Evolutionary conservation across 202 grass and related monocot species (phyloP).

Genomic region (Panicum virgatum): DNA sequence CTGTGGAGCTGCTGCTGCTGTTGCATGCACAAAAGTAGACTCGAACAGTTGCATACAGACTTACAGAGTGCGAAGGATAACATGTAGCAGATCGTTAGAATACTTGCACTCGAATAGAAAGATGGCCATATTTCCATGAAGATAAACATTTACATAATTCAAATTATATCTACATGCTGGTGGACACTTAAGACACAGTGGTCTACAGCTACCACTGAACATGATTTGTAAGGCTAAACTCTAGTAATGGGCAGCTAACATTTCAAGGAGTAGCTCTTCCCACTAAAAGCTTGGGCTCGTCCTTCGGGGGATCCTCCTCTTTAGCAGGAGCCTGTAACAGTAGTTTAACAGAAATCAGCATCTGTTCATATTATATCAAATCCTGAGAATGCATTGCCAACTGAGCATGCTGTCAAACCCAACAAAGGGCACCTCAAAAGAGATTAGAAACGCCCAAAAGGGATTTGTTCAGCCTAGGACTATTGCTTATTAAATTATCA

Average conservation of each 20-base stretch:
- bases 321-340: slow-evolving; percentile 58
- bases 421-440: background rate
- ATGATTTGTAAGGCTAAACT: background rate
- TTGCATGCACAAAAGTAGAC: no score
- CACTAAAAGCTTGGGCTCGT: slow-evolving; percentile 70
- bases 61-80: background rate
- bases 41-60: background rate
- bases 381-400: background rate
- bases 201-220: slow-evolving; percentile 11
- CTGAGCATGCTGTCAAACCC: background rate
- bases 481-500: background rate
- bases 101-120: slow-evolving; percentile 9
- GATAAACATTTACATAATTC: slow-evolving; percentile 30
- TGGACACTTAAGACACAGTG: slow-evolving; percentile 14
- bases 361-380: background rate
- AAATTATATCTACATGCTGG: slow-evolving; percentile 26
- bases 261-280: slow-evolving; percentile 85
- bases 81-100: background rate
- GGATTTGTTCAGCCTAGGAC: background rate
- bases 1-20: no score
- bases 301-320: slow-evolving; percentile 48
- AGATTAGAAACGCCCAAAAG: background rate
- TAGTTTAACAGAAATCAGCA: slow-evolving; percentile 18
- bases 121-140: slow-evolving; percentile 3
- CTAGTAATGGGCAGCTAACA: slow-evolving; percentile 36